phyloP scores from a whole-genome alignment of 139 green algal species.

The Dunaliella sp. region DNA sequence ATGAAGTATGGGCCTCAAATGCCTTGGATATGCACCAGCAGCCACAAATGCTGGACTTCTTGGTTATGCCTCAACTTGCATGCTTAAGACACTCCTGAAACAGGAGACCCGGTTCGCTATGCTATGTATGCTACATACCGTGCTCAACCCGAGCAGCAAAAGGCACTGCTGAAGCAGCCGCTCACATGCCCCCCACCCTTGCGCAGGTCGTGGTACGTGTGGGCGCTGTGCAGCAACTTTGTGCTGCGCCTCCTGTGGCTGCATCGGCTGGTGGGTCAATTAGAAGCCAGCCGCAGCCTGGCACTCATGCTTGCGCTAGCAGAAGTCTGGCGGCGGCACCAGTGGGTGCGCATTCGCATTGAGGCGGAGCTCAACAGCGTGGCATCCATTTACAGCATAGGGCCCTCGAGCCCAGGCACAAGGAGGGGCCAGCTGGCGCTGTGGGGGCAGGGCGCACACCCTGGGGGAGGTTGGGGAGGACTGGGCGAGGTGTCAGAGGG shows the following conservation, averaged over 20 bases:
- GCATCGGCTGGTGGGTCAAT: constrained; percentile 35
- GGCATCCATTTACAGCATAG: not conserved
- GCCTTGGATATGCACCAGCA: no score
- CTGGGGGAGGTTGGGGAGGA: not conserved
- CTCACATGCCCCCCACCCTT: no score
- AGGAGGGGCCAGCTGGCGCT: not conserved
- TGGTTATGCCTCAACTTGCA: no score
- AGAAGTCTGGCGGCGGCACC: constrained; percentile 72
- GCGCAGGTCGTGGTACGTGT: constrained; percentile 68
- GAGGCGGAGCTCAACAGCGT: constrained; percentile 71
- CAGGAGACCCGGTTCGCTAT: no score
- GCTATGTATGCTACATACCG: no score
- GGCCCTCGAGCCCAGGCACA: no score
- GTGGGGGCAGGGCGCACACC: not conserved
- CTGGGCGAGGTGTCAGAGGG: no score
- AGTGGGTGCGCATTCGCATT: constrained; percentile 90
- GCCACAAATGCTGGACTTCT: no score
- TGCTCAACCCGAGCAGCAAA: no score
- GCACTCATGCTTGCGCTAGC: constrained; percentile 61
- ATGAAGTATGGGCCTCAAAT: no score
- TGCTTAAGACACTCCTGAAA: no score
- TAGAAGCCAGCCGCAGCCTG: constrained; percentile 24
- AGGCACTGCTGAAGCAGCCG: no score
- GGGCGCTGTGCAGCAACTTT: constrained; percentile 75
- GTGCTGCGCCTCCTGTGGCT: constrained; percentile 81